Evolutionary conservation across 2,329 filamentous ascomycete genomes (phyloP).

Genomic region (Capronia americana): DNA sequence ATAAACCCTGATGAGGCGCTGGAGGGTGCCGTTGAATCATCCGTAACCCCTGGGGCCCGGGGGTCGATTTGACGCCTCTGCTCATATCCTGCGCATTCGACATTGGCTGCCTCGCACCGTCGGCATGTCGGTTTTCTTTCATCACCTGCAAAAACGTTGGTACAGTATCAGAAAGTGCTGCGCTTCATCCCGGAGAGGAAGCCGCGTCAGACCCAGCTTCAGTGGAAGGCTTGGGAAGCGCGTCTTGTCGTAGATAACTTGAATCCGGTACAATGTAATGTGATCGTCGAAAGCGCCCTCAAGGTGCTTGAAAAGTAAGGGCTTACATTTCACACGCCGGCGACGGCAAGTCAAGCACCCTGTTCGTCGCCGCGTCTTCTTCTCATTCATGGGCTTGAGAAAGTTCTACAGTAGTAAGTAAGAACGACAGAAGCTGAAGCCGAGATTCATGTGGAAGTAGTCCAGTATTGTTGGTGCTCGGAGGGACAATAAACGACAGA

Average conservation of each 20-base stretch:
- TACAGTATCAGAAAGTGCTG: not conserved
- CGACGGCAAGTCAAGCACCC: conserved; percentile 28
- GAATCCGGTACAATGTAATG: not conserved
- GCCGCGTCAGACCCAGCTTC: not conserved
- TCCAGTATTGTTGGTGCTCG: not conserved
- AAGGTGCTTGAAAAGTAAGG: not conserved
- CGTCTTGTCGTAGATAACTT: not conserved
- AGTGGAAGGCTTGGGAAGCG: not conserved
- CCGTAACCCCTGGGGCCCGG: conserved; percentile 14
- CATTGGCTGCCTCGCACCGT: conserved; percentile 51
- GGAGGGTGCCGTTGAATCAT: not conserved
- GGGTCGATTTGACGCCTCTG: conserved; percentile 34
- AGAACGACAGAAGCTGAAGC: not conserved
- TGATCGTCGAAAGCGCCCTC: not conserved
- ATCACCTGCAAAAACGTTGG: conserved; percentile 60
- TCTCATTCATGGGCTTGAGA: not conserved
- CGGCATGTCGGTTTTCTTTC: conserved; percentile 61
- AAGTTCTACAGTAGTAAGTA: not conserved
- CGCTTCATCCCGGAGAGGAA: not conserved
- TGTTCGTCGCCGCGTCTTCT: conserved; percentile 8
- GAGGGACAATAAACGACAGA: no score
- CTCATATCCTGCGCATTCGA: conserved; percentile 39
- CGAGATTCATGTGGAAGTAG: not conserved
- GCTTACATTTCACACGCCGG: conserved; percentile 2
- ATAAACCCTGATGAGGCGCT: not conserved